Evolutionary conservation across 1,284 basidiomycete genomes (phyloP).

Genomic region (Sanghuangporus sanghuang): DNA sequence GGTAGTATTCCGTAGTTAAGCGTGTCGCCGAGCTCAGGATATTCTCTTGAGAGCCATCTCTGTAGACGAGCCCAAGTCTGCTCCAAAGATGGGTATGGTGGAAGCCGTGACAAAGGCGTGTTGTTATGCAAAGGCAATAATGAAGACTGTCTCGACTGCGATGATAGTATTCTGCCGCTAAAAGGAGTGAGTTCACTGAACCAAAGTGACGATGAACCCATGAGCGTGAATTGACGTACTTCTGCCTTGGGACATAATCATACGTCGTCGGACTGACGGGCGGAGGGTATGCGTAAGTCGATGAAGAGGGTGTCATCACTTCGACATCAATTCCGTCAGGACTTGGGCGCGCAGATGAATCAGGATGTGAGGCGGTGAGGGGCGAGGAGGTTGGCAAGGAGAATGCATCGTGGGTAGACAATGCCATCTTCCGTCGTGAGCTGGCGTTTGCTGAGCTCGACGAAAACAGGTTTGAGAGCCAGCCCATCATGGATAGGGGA

Average conservation of each 20-base stretch:
- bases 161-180: slow-evolving; percentile 27
- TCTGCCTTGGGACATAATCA: slow-evolving; percentile 47
- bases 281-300: slow-evolving; percentile 72
- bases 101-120: slow-evolving; percentile 36
- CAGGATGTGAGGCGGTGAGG: slow-evolving; percentile 44
- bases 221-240: slow-evolving; percentile 39
- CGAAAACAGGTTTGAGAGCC: slow-evolving; percentile 62
- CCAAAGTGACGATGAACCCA: slow-evolving; percentile 7
- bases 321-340: slow-evolving; percentile 44
- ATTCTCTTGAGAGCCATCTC: slow-evolving; percentile 71
- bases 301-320: slow-evolving; percentile 28
- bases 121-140: slow-evolving; percentile 59
- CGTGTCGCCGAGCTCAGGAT: slow-evolving; percentile 87
- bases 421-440: slow-evolving; percentile 51
- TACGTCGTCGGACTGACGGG: slow-evolving; percentile 44
- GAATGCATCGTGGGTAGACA: slow-evolving; percentile 75
- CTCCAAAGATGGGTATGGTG: slow-evolving; percentile 66
- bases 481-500: slow-evolving; percentile 47
- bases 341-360: slow-evolving; percentile 51
- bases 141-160: slow-evolving; percentile 46
- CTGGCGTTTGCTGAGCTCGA: slow-evolving; percentile 39
- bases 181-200: slow-evolving; percentile 6
- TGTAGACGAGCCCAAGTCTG: slow-evolving; percentile 80
- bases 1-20: slow-evolving; percentile 83
- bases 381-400: slow-evolving; percentile 71